Percentiles rank a stretch among this genome's conserved stretches.
Evolutionary conservation across 805 yeast species (phyloP).

Genomic region (Ogataea neopini): DNA sequence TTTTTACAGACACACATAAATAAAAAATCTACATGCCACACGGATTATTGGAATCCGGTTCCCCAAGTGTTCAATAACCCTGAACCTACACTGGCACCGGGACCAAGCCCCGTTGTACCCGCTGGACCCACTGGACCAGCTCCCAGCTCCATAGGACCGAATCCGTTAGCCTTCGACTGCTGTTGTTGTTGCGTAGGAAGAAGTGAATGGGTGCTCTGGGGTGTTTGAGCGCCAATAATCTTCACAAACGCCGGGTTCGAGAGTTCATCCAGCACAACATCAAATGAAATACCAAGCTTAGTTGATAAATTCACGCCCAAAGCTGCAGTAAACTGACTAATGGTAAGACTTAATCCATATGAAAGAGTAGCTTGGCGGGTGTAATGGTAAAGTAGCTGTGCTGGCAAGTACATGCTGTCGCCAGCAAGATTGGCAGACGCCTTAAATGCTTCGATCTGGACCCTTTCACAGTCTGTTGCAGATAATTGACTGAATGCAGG

Average conservation of each 20-base stretch:
- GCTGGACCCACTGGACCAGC: slow-evolving; percentile 1
- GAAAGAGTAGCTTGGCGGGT: slow-evolving; percentile 40
- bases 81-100: background rate
- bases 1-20: background rate
- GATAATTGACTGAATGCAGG: slow-evolving; percentile 10
- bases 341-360: slow-evolving; percentile 35
- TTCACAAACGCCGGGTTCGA: slow-evolving; percentile 47
- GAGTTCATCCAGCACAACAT: slow-evolving; percentile 45
- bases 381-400: slow-evolving; percentile 28
- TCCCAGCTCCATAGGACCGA: slow-evolving; percentile 9
- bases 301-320: slow-evolving; percentile 35
- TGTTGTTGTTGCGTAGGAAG: background rate
- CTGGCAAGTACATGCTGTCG: slow-evolving; percentile 25
- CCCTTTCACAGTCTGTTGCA: slow-evolving; percentile 33
- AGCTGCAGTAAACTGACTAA: slow-evolving; percentile 34
- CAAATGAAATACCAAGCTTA: slow-evolving; percentile 38
- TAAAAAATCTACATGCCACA: background rate
- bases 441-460: slow-evolving; percentile 44
- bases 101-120: slow-evolving; percentile 6
- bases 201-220: background rate
- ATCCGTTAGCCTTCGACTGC: background rate
- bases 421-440: slow-evolving; percentile 40
- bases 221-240: slow-evolving; percentile 20
- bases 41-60: slow-evolving; percentile 15
- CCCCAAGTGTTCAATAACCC: slow-evolving; percentile 22